phyloP scores from a whole-genome alignment of 345 rosid species.

The Raphanus sativus region DNA sequence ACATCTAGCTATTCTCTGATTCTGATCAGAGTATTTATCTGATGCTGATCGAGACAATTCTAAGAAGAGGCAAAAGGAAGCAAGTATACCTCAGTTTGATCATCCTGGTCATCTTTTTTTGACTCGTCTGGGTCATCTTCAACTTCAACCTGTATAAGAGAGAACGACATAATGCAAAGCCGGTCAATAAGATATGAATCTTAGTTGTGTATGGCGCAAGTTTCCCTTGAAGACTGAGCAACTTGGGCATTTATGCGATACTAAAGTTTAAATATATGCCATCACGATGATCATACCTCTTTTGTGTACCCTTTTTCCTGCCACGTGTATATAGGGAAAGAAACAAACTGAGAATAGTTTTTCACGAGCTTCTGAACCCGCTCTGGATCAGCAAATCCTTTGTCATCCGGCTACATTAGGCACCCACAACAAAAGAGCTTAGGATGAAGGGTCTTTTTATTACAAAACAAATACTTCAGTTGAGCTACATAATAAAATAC shows the following conservation, averaged over 20 bases:
- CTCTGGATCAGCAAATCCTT: slow-evolving; percentile 92
- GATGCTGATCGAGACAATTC: slow-evolving; percentile 1
- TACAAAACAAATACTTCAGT: background rate
- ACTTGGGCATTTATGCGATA: background rate
- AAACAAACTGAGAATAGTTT: slow-evolving; percentile 95
- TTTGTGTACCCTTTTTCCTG: slow-evolving; percentile 93
- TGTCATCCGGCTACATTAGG: slow-evolving; percentile 63
- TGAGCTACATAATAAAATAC: slow-evolving; percentile 17
- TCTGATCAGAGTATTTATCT: background rate
- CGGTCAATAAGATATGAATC: background rate
- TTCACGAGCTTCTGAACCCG: slow-evolving; percentile 89
- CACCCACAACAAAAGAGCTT: slow-evolving; percentile 2
- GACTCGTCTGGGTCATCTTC: slow-evolving; percentile 88
- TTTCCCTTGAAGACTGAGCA: background rate
- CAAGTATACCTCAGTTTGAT: slow-evolving; percentile 54
- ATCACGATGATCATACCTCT: slow-evolving; percentile 55
- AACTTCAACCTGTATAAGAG: slow-evolving; percentile 73
- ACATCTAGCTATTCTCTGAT: slow-evolving; percentile 4
- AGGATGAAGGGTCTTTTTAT: slow-evolving; percentile 23
- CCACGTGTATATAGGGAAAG: slow-evolving; percentile 98
- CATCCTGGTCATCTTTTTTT: slow-evolving; percentile 56
- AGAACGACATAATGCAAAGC: background rate
- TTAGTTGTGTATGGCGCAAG: background rate
- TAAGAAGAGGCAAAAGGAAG: background rate
- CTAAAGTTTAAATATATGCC: background rate